Percentiles rank a stretch among this genome's conserved stretches.
Conservation (phyloP, 2,329 filamentous ascomycete genomes). For the Venturiaceae sp. region DNA sequence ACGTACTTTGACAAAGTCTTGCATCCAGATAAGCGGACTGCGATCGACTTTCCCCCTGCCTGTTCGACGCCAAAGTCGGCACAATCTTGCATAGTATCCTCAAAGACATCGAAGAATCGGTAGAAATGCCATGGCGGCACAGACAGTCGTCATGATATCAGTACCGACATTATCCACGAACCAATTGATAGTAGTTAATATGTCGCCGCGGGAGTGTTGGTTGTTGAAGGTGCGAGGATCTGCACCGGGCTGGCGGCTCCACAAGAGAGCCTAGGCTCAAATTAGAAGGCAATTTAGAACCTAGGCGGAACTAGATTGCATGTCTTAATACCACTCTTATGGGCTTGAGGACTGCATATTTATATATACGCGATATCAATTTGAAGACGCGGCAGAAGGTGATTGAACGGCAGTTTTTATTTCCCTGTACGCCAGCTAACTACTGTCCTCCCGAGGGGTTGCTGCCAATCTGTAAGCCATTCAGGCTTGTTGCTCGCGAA, state of each 20-base stretch:
- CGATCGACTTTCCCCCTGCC: not conserved
- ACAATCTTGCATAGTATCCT: not conserved
- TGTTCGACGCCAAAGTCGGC: not conserved
- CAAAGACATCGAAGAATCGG: not conserved
- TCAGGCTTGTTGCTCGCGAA: slow-evolving; percentile 3
- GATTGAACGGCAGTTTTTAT: slow-evolving; percentile 4
- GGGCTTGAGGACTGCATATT: not conserved
- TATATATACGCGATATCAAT: not conserved
- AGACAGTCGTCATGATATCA: not conserved
- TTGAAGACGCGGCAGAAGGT: not conserved
- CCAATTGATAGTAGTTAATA: not conserved
- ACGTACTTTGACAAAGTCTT: not conserved
- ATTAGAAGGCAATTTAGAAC: no score
- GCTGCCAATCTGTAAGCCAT: slow-evolving; percentile 5
- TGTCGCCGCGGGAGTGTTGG: not conserved
- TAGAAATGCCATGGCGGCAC: not conserved
- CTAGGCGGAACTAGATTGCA: no score
- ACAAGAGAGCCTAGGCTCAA: not conserved
- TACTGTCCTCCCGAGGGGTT: not conserved
- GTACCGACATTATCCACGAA: not conserved
- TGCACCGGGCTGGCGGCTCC: not conserved
- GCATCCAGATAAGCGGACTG: not conserved
- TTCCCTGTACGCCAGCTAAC: slow-evolving; percentile 2
- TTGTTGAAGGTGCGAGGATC: not conserved
- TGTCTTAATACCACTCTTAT: not conserved